phyloP scores from a whole-genome alignment of 2,329 filamentous ascomycete species.

The Meredithiella fracta region DNA sequence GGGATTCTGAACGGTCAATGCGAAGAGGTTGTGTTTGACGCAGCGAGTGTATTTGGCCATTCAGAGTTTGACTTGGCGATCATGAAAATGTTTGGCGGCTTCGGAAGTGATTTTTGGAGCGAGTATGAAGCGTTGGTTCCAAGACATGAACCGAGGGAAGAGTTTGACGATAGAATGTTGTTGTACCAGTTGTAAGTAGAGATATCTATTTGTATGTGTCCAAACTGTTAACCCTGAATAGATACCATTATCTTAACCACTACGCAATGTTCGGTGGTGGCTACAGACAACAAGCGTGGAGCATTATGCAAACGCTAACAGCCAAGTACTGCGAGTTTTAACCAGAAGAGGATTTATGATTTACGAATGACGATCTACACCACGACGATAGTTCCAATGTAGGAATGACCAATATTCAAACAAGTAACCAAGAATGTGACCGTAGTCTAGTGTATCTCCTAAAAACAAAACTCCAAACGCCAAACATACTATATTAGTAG shows the following conservation, averaged over 20 bases:
- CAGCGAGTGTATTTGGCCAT: conserved; percentile 68
- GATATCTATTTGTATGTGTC: neutral
- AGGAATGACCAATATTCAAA: neutral
- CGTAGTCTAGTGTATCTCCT: too few relatives aligned
- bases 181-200: conserved; percentile 65
- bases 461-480: neutral
- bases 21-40: conserved; percentile 70
- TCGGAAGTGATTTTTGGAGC: conserved; percentile 51
- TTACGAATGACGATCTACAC: too few relatives aligned
- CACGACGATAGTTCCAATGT: too few relatives aligned
- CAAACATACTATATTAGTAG: neutral
- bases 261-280: conserved; percentile 68
- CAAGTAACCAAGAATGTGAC: neutral
- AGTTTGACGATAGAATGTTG: conserved; percentile 69
- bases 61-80: conserved; percentile 84
- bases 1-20: conserved; percentile 41
- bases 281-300: conserved; percentile 59
- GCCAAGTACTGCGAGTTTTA: neutral
- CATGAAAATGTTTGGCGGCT: conserved; percentile 94
- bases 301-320: conserved; percentile 60
- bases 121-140: conserved; percentile 64
- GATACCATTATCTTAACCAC: conserved; percentile 84
- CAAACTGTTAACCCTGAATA: conserved; percentile 22
- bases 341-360: neutral
- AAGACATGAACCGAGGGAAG: conserved; percentile 61